Evolutionary conservation across 805 yeast species (phyloP), one percentile per base, ranked within the genome.

Genomic region (Lipomyces yamanashiensis): DNA sequence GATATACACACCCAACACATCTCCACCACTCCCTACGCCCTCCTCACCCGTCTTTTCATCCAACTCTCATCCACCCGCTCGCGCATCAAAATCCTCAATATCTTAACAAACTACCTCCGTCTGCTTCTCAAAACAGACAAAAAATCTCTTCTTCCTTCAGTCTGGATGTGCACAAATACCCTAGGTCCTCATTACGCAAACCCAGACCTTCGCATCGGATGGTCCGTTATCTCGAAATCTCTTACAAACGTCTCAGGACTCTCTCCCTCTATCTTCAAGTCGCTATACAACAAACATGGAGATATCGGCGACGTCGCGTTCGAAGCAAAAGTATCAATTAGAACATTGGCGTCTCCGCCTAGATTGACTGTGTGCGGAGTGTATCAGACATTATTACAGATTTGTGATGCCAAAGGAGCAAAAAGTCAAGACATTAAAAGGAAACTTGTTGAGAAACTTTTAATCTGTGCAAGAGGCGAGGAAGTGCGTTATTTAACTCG

Each of bases 281-380:
- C 48, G 9, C 49, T 71, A 33, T 70, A 62, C 33, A 62, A 60
- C 28, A 49, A 55, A 44, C 53, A 62, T 43, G 73, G 73, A 9
- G 73, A 71, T 56, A 51, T 63, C 17, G 73, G 73, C 10, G 73
- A 71, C 47, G 73, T 68, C 21, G 73, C 72, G n/a, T 70, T 62
- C 41, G 70, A 70, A 15, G 70, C 71, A 7, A 66, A 69, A 45
- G 61, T 62, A 15, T 58, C 67, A 6, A 66, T 68, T 8, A 56
- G 68, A 7, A 70, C 73, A 9, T 36, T 71, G 17, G 57, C 56
- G 2, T 48, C 58, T 19, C 71, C 67, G n/a, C 58, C 64, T n/a
- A 62, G 60, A 8, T 50, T 71, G 44, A 61, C 68, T 28, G 56
- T 69, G 21, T 43, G 15, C 7, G 62, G 56, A 12, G 71, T 69